These are phyloP conservation scores for Cladosporium sp. DNA, from an alignment of 2,329 filamentous ascomycete genomes.

Conservation along the genomic window DNA sequence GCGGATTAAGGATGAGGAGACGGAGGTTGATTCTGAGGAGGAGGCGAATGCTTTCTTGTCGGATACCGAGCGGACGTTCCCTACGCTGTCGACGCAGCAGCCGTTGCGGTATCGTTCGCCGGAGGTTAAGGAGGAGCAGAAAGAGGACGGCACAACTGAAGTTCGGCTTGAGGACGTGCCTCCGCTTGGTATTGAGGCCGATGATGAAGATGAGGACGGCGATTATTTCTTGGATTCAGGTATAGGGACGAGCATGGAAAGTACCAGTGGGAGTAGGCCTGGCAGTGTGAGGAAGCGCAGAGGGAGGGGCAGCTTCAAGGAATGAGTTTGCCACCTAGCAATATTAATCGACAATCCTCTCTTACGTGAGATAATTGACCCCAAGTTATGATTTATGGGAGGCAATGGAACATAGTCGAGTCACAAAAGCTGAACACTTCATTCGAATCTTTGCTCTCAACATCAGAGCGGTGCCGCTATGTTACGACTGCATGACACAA, in stretches of 20 bases:
- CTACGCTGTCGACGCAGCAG: conserved; percentile 39
- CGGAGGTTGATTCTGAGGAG: conserved; percentile 2
- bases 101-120: conserved; percentile 30
- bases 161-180: not conserved
- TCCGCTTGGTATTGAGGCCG: conserved; percentile 19
- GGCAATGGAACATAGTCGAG: not conserved
- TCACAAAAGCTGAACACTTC: too few species aligned
- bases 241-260: conserved; percentile 45
- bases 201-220: conserved; percentile 41
- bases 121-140: conserved; percentile 26
- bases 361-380: not conserved
- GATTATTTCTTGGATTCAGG: conserved; percentile 42
- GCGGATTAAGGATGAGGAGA: conserved; percentile 21
- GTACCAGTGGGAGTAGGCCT: conserved; percentile 21
- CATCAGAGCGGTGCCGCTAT: too few species aligned
- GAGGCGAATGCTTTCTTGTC: conserved; percentile 30
- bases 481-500: too few species aligned
- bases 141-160: conserved; percentile 15
- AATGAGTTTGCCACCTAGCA: not conserved
- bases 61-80: conserved; percentile 44
- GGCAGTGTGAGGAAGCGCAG: conserved; percentile 27
- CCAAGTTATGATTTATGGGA: not conserved
- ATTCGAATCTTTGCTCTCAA: too few species aligned
- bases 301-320: conserved; percentile 15
- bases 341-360: too few species aligned